Conservation (phyloP, 768 basidiomycete species). For the Boletellus ananas region DNA sequence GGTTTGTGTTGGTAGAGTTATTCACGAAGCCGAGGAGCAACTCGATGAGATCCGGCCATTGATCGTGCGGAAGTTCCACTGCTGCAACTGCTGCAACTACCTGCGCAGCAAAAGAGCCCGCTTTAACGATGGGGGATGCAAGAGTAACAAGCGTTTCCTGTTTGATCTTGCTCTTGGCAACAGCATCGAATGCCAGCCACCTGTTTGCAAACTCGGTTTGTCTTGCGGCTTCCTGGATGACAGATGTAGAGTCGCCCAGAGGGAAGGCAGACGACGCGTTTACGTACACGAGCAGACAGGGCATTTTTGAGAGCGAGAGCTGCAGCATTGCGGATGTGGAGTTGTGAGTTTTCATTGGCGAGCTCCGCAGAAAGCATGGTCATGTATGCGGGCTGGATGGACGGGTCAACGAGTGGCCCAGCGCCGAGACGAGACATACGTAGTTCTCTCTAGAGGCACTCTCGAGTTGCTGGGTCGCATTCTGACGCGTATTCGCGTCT, state of each 20-base stretch:
- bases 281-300: constrained; percentile 80
- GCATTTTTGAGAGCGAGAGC: constrained; percentile 97
- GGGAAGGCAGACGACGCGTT: constrained; percentile 19
- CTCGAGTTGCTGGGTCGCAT: constrained; percentile 89
- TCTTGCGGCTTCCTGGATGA: constrained; percentile 62
- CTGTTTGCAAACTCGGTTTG: constrained; percentile 72
- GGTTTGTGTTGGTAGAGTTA: constrained; percentile 61
- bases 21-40: constrained; percentile 85
- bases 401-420: constrained; percentile 8
- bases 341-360: constrained; percentile 62
- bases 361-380: constrained; percentile 84
- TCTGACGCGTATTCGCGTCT: constrained; percentile 90
- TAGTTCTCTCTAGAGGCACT: constrained; percentile 84
- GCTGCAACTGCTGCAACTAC: constrained; percentile 93
- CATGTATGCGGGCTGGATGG: constrained; percentile 83
- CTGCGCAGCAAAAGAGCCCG: constrained; percentile 86
- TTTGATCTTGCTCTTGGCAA: constrained; percentile 79
- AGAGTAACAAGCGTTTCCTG: constrained; percentile 81
- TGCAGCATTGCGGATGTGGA: constrained; percentile 90
- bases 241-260: constrained; percentile 14
- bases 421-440: constrained; percentile 46
- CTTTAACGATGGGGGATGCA: constrained; percentile 64
- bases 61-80: constrained; percentile 82
- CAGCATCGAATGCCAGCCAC: constrained; percentile 75
- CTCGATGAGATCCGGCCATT: constrained; percentile 91